Evolutionary conservation across 2,329 filamentous ascomycete genomes (phyloP), one percentile per base, ranked within the genome.

Genomic region (Pseudogymnoascus sp.): DNA sequence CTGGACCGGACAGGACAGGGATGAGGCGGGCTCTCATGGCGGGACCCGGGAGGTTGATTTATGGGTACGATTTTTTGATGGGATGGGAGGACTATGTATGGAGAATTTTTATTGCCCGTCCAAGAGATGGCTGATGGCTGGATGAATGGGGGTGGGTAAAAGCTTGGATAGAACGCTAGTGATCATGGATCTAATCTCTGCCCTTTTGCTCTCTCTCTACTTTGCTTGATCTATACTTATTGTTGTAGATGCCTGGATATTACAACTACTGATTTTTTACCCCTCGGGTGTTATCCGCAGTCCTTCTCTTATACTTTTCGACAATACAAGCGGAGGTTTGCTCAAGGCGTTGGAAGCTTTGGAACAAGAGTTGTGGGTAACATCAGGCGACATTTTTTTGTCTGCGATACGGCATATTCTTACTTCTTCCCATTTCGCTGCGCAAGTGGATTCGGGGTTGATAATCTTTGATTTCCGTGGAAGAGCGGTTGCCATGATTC

Each of bases 161-260:
- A 56, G 50, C 50, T 56, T 56, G 28, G 28, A 56, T 56, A 56
- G 50, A 56, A 56, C 50, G 50, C 50, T 56, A 56, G 50, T 56
- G 50, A 56, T 56, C 50, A 56, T 56, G 50, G 28, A 56, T 56
- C 50, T 56, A 56, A 56, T 56, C 50, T 56, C 46, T 16, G 42
- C 42, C 42, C 21, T 46, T 44, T 46, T 14, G 42, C 42, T 46
- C 11, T 8, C 11, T 8, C 10, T 23, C 11, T 14, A 5, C 18
- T 44, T 44, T 44, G 11, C 14, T 40, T 40, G 38, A 18, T 18
- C n/a, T 40, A 18, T 40, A 10, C 6, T 21, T 18, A 12, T 34
- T 34, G 10, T 4, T 34, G 38, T 18, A 16, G 8, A 16, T n/a
- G 16, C 21, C 7, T 18, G 16, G n/a, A 21, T 42, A 5, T 11